Evolutionary conservation across 768 basidiomycete species (phyloP).

Genomic region (Suillus subluteus): DNA sequence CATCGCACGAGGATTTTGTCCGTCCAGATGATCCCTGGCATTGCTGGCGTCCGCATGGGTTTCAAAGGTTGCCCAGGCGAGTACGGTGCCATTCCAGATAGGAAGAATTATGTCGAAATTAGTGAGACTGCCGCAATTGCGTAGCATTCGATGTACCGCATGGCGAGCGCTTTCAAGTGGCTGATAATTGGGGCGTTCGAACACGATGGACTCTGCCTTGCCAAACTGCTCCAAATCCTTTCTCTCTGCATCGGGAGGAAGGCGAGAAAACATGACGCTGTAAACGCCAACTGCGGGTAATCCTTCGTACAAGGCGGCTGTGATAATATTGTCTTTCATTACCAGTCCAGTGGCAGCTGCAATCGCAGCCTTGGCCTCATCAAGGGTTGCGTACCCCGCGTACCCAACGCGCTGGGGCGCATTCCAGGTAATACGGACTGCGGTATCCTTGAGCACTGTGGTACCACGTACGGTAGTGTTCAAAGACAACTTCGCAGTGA

Average conservation of each 20-base stretch:
- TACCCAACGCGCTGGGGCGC: slow-evolving; percentile 60
- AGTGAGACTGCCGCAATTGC: slow-evolving; percentile 40
- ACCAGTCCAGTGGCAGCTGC: slow-evolving; percentile 40
- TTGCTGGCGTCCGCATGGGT: slow-evolving; percentile 53
- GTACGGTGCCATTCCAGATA: slow-evolving; percentile 50
- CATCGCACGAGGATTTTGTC: slow-evolving; percentile 45
- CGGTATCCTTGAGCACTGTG: slow-evolving; percentile 52
- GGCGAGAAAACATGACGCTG: slow-evolving; percentile 61
- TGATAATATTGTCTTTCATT: slow-evolving; percentile 44
- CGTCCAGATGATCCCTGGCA: slow-evolving; percentile 53
- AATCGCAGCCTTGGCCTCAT: slow-evolving; percentile 56
- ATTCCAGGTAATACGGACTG: slow-evolving; percentile 63
- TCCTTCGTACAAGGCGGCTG: slow-evolving; percentile 56
- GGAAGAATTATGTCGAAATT: slow-evolving; percentile 55
- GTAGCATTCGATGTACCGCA: slow-evolving; percentile 41
- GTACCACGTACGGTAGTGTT: slow-evolving; percentile 38
- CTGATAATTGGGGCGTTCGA: slow-evolving; percentile 52
- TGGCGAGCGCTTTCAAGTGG: slow-evolving; percentile 39
- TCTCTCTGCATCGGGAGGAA: slow-evolving; percentile 50
- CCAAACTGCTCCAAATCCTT: slow-evolving; percentile 50
- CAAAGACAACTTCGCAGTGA: slow-evolving; percentile 52
- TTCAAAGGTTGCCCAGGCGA: slow-evolving; percentile 59
- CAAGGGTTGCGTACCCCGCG: slow-evolving; percentile 58
- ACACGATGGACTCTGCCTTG: slow-evolving; percentile 51
- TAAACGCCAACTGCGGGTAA: slow-evolving; percentile 59